phyloP scores from a whole-genome alignment of 495 filamentous ascomycete genomes.

The Thozetella sp. region DNA sequence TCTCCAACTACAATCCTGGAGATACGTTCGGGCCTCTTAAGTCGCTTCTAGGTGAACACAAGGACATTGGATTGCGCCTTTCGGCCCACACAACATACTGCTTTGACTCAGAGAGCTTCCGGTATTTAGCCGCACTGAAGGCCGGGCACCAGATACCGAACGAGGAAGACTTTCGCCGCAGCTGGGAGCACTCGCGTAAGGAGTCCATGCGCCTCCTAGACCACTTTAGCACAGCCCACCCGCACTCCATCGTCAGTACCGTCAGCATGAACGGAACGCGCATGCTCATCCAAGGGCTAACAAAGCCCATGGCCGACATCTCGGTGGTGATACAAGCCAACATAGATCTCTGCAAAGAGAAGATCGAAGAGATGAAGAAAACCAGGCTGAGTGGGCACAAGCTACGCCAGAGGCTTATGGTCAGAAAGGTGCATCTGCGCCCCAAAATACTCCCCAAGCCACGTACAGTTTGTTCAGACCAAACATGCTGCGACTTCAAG shows the following conservation, averaged over 20 bases:
- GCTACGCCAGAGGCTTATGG: constrained; percentile 19
- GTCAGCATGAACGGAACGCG: constrained; percentile 38
- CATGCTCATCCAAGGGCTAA: constrained; percentile 30
- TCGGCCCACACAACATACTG: constrained; percentile 31
- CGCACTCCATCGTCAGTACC: constrained; percentile 36
- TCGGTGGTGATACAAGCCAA: constrained; percentile 29
- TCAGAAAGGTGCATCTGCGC: constrained; percentile 6
- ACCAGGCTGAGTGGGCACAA: constrained; percentile 18
- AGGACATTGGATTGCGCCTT: constrained; percentile 21
- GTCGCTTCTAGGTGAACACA: constrained; percentile 22
- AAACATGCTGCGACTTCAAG: constrained; percentile 4
- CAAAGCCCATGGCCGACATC: constrained; percentile 36
- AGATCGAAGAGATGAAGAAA: constrained; percentile 16
- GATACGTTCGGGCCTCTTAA: constrained; percentile 38
- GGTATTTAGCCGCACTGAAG: constrained; percentile 40
- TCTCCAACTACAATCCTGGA: constrained; percentile 40
- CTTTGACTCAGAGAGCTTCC: constrained; percentile 49
- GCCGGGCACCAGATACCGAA: constrained; percentile 25
- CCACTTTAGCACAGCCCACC: constrained; percentile 19
- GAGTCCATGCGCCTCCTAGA: constrained; percentile 30
- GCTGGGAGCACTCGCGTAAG: constrained; percentile 35
- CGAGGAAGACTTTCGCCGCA: constrained; percentile 29
- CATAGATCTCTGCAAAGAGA: constrained; percentile 27
- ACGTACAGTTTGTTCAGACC: constrained; percentile 10
- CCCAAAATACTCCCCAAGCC: constrained; percentile 1